Evolutionary conservation across 139 green algal genomes (phyloP), one percentile per base, ranked within the genome.

Genomic region (Chlorella ohadii): DNA sequence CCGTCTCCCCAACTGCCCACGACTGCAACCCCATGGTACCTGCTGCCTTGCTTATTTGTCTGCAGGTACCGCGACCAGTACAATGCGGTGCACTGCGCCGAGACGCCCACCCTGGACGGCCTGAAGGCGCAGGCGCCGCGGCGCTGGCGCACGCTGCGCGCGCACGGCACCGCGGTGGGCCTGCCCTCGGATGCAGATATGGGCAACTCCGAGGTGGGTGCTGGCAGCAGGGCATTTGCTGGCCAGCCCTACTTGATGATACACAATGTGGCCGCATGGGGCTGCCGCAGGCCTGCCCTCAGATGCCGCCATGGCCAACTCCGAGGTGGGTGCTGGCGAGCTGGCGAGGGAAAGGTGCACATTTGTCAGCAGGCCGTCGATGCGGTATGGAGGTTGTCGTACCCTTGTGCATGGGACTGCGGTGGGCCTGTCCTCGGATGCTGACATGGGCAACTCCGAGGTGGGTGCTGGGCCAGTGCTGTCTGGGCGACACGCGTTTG

Each of bases 301-400:
- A 17, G 93, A 98, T 66, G 93, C 88, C 1, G 96, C 98, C 85
- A 99, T 99, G 96, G 96, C 94, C 44, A 98, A 98, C 91, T 92
- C 80, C 71, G 92, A 95, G 87, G 87, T 88, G 68, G 68, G 25
- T 36, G 36, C 33, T 59, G 20, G 47, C n/a, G n/a, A n/a, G n/a
- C n/a, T n/a, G n/a, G n/a, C n/a, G n/a, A n/a, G n/a, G n/a, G n/a
- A n/a, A n/a, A n/a, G n/a, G n/a, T n/a, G n/a, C n/a, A n/a, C n/a
- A n/a, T n/a, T n/a, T n/a, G n/a, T n/a, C 4, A 6, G 41, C 2
- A 27, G 17, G 25, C 6, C 4, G 19, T 36, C n/a, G n/a, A n/a
- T n/a, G n/a, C n/a, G n/a, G n/a, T n/a, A n/a, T n/a, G n/a, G n/a
- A n/a, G n/a, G n/a, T n/a, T n/a, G n/a, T n/a, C n/a, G n/a, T n/a